phyloP scores from a whole-genome alignment of 768 basidiomycete genomes.

The Trametes meyenii region DNA sequence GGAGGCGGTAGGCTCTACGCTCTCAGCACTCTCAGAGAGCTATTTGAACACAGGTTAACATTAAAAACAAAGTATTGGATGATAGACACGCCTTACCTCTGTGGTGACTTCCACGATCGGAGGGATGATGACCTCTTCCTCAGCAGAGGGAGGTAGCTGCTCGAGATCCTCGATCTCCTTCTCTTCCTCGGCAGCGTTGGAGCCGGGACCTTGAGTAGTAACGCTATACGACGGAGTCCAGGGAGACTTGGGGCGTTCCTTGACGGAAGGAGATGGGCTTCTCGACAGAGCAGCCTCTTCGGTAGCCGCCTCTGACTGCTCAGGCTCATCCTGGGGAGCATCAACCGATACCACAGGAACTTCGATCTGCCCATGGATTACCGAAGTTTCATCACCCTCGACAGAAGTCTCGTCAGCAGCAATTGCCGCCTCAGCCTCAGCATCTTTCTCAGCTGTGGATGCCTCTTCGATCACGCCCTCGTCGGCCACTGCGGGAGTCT shows the following conservation, averaged over 20 bases:
- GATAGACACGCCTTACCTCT: slow-evolving; percentile 23
- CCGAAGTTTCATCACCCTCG: not conserved
- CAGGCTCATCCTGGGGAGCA: slow-evolving; percentile 11
- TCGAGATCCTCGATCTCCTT: slow-evolving; percentile 28
- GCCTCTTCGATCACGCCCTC: too few species aligned
- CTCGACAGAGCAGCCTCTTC: slow-evolving; percentile 10
- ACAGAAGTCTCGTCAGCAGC: not conserved
- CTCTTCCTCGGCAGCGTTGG: slow-evolving; percentile 12
- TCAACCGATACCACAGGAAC: not conserved
- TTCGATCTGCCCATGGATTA: not conserved
- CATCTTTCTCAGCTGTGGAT: not conserved
- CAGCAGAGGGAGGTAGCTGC: slow-evolving; percentile 25
- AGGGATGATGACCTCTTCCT: slow-evolving; percentile 1
- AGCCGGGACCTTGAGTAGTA: slow-evolving; percentile 44
- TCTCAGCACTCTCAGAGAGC: slow-evolving; percentile 10
- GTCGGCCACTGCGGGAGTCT: too few species aligned
- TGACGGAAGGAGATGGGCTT: slow-evolving; percentile 16
- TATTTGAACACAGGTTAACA: not conserved
- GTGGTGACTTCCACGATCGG: slow-evolving; percentile 19
- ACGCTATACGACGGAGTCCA: slow-evolving; percentile 59
- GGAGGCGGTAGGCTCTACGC: not conserved
- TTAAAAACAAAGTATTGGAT: too few species aligned
- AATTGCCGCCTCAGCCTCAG: not conserved
- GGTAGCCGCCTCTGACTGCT: not conserved
- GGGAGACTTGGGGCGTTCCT: slow-evolving; percentile 51